phyloP scores from a whole-genome alignment of 176 grass and related monocot species.

The Triticum monococcum region DNA sequence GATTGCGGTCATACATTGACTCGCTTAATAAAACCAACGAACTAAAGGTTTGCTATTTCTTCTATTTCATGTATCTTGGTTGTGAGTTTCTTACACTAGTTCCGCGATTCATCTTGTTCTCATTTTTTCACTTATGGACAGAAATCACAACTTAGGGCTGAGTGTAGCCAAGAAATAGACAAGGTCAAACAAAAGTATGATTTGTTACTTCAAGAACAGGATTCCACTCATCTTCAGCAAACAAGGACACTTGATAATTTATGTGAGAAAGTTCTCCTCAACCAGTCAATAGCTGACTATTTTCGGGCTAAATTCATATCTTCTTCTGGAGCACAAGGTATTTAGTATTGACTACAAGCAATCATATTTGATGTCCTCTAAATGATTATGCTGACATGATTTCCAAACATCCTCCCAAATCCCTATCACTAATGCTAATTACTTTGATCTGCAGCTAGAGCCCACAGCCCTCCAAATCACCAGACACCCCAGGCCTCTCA shows the following conservation, averaged over 20 bases:
- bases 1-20: slow-evolving; percentile 48
- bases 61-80: neutral
- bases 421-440: slow-evolving; percentile 10
- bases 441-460: slow-evolving; percentile 41
- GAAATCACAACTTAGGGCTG: slow-evolving; percentile 51
- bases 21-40: slow-evolving; percentile 54
- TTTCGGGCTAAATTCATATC: slow-evolving; percentile 90
- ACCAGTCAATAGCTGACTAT: slow-evolving; percentile 85
- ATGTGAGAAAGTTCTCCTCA: slow-evolving; percentile 64
- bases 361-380: slow-evolving; percentile 11
- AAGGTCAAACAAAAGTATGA: slow-evolving; percentile 75
- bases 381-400: slow-evolving; percentile 28
- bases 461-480: slow-evolving; percentile 23
- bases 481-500: slow-evolving; percentile 41
- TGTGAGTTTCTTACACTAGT: neutral
- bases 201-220: slow-evolving; percentile 58
- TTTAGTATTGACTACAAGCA: slow-evolving; percentile 21
- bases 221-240: slow-evolving; percentile 53
- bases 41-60: slow-evolving; percentile 50
- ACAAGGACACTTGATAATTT: slow-evolving; percentile 54
- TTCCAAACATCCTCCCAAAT: slow-evolving; percentile 1
- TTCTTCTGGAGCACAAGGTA: slow-evolving; percentile 46
- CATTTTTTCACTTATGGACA: slow-evolving; percentile 33
- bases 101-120: slow-evolving; percentile 6
- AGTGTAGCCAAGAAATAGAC: slow-evolving; percentile 70